Base-by-base conservation (phyloP, 441 rosid genomes). In the Adansonia rubrostipa region DNA sequence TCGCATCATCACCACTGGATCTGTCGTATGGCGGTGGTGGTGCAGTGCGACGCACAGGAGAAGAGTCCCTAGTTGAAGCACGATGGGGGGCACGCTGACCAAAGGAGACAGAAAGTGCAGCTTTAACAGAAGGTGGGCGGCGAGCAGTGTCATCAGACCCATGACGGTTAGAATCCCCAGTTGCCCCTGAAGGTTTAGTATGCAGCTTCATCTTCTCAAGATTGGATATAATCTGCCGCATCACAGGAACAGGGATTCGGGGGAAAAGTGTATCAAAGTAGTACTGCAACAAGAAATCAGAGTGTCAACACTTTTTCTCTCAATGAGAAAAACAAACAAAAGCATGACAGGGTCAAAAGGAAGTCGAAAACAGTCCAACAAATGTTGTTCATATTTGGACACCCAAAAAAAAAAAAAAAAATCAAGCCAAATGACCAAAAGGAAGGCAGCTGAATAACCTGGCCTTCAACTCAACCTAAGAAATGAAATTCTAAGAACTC, bases 41-140 rank as follows among this genome's bases (percentile, higher is more conserved):
- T 36, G 86, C 17, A 15, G 94, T 91, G 65, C 99, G 97, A 9
- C 98, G 96, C 77, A 96, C 92, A 36, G 99, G 99, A 9, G 99
- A 96, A 2, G 98, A 96, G 83, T 93, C 98, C 86, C 99, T 88
- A 60, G 99, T 96, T 48, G 99, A 96, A 58, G 99, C 99, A 74
- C 98, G 98, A 72, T 96, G 99, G 10, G 99, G 99, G 71, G 99
- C 99, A 60, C 98, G 98, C 88, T 96, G 99, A 63, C 99, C 98
- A 80, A 96, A 96, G 45, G 99, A 96, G 63, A 96, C 99, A 24
- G 99, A 96, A 75, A 96, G 98, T 45, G 99, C 93, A 78, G 99
- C 99, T 91, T 96, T 96, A 78, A 96, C 99, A n/a, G 99, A 96
- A 33, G 99, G 99, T 5, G 99, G 99, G 8, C 99, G 92, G 44